Conservation (phyloP, 768 basidiomycete species). For the Mycena capillaripes region DNA sequence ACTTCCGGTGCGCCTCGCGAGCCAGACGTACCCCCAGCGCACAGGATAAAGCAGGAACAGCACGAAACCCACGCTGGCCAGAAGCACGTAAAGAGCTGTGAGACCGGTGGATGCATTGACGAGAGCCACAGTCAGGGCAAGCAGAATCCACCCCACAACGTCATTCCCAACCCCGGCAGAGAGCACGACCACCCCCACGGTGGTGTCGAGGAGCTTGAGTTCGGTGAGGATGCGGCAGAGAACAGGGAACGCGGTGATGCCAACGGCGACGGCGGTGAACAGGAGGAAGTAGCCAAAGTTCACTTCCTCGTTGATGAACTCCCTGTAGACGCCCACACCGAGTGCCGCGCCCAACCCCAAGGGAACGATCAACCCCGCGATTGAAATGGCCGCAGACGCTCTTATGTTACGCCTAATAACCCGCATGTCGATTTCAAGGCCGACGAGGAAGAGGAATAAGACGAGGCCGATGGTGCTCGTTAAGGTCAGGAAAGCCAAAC, state of each 20-base stretch:
- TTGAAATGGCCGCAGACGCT: conserved; percentile 70
- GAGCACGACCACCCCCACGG: conserved; percentile 86
- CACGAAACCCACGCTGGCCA: conserved; percentile 75
- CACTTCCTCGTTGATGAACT: conserved; percentile 70
- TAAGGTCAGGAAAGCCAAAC: conserved; percentile 73
- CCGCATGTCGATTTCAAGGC: conserved; percentile 84
- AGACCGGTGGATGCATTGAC: conserved; percentile 83
- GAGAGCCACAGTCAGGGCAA: conserved; percentile 87
- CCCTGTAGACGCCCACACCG: conserved; percentile 80
- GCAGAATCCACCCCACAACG: conserved; percentile 84
- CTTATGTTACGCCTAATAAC: conserved; percentile 75
- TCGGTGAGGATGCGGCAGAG: conserved; percentile 89
- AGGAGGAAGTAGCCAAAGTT: conserved; percentile 88
- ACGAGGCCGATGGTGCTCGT: conserved; percentile 84
- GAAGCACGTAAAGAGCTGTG: conserved; percentile 84
- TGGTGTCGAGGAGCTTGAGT: conserved; percentile 84
- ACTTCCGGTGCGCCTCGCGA: conserved; percentile 76
- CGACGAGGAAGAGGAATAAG: conserved; percentile 87
- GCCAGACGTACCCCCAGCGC: conserved; percentile 74
- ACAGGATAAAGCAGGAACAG: conserved; percentile 78
- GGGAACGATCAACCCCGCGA: conserved; percentile 80
- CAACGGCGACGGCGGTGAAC: conserved; percentile 87
- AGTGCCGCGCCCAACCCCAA: conserved; percentile 85
- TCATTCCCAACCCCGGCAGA: conserved; percentile 88
- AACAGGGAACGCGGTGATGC: conserved; percentile 88